These are phyloP conservation scores for Ascochyta koolunga DNA, from an alignment of 2,329 filamentous ascomycete genomes.

Conservation along the genomic window DNA sequence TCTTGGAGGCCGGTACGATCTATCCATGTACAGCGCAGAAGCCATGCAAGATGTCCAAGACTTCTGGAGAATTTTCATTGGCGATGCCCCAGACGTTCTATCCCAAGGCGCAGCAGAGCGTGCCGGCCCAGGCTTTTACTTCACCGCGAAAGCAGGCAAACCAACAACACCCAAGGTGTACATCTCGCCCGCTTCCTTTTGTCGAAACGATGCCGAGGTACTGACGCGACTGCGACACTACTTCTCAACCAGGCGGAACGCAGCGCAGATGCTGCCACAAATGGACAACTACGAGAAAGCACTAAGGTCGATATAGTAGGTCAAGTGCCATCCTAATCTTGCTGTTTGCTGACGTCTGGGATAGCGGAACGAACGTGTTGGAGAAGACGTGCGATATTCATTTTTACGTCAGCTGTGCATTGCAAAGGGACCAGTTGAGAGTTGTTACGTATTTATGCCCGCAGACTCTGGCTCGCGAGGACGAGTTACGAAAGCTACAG, in stretches of 20 bases:
- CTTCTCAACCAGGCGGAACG: slow-evolving; percentile 10
- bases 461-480: slow-evolving; percentile 13
- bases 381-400: slow-evolving; percentile 11
- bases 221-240: slow-evolving; percentile 11
- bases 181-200: slow-evolving; percentile 16
- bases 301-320: slow-evolving; percentile 9
- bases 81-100: slow-evolving; percentile 7
- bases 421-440: slow-evolving; percentile 11
- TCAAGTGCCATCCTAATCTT: neutral
- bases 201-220: slow-evolving; percentile 12
- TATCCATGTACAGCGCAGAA: slow-evolving; percentile 19
- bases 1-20: slow-evolving; percentile 12
- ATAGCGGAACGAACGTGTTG: slow-evolving; percentile 10
- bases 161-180: slow-evolving; percentile 17
- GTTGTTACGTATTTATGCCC: slow-evolving; percentile 16
- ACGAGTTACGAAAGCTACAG: neutral
- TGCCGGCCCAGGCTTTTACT: slow-evolving; percentile 17
- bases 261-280: slow-evolving; percentile 12
- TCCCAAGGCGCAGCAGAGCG: slow-evolving; percentile 7
- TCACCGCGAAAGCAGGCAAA: slow-evolving; percentile 17
- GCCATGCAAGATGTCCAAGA: slow-evolving; percentile 15
- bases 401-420: slow-evolving; percentile 15
- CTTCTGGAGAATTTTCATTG: slow-evolving; percentile 20
- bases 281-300: slow-evolving; percentile 17
- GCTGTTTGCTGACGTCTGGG: neutral